Percentiles rank a stretch among this genome's conserved stretches.
Conservation (phyloP, 2,329 filamentous ascomycete species). For the Aspergillus latus region DNA sequence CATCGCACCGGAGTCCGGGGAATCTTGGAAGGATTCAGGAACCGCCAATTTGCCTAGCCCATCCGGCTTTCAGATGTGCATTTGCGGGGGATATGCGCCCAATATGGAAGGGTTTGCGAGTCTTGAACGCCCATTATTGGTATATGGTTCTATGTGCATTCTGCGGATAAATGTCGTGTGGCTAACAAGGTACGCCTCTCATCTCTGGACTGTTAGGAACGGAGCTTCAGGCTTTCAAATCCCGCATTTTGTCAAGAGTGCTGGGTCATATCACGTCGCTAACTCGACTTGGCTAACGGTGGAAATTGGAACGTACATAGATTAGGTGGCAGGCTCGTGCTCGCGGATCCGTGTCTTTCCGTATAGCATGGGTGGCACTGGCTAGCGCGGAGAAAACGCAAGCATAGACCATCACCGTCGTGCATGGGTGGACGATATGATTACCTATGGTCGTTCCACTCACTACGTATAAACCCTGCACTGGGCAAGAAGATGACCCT, state of each 20-base stretch:
- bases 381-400: background rate
- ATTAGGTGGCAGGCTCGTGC: background rate
- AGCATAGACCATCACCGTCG: slow-evolving; percentile 3
- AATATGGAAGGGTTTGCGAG: slow-evolving; percentile 12
- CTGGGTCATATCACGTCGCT: background rate
- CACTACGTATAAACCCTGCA: background rate
- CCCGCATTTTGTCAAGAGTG: slow-evolving; percentile 2
- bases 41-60: background rate
- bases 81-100: slow-evolving; percentile 1
- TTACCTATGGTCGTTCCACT: background rate
- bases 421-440: background rate
- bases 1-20: background rate
- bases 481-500: background rate
- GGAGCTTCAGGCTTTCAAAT: background rate
- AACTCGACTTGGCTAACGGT: background rate
- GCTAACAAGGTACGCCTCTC: background rate
- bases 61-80: background rate
- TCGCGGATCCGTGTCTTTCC: background rate
- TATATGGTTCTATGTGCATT: background rate
- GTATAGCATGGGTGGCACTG: background rate
- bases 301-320: background rate
- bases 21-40: slow-evolving; percentile 2
- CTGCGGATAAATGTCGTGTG: background rate
- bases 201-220: background rate
- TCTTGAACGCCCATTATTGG: background rate